Evolutionary conservation across 352 stramenopile species (phyloP).

Genomic region (Phytophthora sansomeana): DNA sequence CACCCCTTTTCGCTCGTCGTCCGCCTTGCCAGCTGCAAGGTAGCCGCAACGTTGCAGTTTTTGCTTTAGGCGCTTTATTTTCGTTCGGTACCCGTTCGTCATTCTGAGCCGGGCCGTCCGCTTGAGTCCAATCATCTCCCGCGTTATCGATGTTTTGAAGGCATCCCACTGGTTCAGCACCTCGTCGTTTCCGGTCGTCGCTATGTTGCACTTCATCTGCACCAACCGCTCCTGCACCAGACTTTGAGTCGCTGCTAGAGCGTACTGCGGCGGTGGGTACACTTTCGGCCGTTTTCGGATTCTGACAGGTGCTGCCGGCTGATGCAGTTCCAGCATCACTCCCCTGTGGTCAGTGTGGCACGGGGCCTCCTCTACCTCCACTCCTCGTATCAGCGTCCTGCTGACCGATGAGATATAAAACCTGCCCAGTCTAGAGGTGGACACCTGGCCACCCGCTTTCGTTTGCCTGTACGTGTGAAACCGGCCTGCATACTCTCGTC

Average conservation of each 20-base stretch:
- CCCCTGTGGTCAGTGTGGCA: background rate
- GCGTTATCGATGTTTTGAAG: no score
- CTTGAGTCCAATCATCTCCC: no score
- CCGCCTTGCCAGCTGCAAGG: background rate
- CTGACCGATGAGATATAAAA: background rate
- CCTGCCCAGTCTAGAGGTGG: background rate
- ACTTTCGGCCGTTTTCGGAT: background rate
- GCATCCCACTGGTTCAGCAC: no score
- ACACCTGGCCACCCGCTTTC: background rate
- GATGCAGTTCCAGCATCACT: background rate
- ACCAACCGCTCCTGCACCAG: background rate
- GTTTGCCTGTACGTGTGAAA: constrained; percentile 2
- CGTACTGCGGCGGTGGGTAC: background rate
- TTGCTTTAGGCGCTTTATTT: no score
- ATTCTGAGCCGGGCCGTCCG: no score
- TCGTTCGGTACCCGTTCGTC: no score
- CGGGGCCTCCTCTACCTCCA: background rate
- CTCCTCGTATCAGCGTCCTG: background rate
- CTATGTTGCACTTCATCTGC: background rate
- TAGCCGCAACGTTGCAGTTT: background rate
- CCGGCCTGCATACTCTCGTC: background rate
- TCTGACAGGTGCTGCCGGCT: background rate
- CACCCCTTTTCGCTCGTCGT: background rate
- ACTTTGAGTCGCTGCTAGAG: background rate
- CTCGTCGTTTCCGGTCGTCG: background rate